Evolutionary conservation across 768 basidiomycete genomes (phyloP), one percentile per base, ranked within the genome.

Genomic region (Termitomyces sp.): DNA sequence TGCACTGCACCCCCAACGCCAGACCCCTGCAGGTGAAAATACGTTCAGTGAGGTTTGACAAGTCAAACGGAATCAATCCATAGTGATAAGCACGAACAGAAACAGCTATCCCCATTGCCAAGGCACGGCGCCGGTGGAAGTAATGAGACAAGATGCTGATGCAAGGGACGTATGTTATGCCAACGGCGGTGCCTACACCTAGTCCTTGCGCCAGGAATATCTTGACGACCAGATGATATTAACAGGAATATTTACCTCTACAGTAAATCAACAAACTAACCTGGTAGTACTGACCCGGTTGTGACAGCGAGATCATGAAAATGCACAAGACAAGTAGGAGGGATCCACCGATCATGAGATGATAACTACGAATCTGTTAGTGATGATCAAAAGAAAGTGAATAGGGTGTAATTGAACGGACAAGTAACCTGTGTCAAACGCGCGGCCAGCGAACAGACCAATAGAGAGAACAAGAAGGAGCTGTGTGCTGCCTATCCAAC

Each of bases 1-100:
- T 86, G 85, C 9, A 88, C 66, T 29, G 83, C 76, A 11, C 84
- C 86, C 3, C 88, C 87, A 14, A 86, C 68, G 17, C 81, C 84
- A n/a, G 85, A 78, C 6, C 79, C 78, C 77, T 80, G 61, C 56
- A 62, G 38, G 57, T 77, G 73, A 64, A 61, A 54, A 56, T 47
- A 15, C 61, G 56, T 49, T 72, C 60, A n/a, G 0, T 46, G 45
- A 34, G 42, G 32, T 57, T 12, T 14, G 17, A 15, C 38, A 59
- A 14, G 37, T 25, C 31, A 10, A 50, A 38, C 5, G 32, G 10
- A 56, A 36, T 4, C 54, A 56, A 36, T 4, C 54, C 48, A 7
- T 63, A 11, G 50, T 52, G 65, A 64, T 34, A 67, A 47, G 37
- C 66, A 67, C 63, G 60, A 73, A 71, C 76, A 5, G 82, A 77